Base-by-base conservation (phyloP, 768 basidiomycete species). In the Lactarius sanguifluus region DNA sequence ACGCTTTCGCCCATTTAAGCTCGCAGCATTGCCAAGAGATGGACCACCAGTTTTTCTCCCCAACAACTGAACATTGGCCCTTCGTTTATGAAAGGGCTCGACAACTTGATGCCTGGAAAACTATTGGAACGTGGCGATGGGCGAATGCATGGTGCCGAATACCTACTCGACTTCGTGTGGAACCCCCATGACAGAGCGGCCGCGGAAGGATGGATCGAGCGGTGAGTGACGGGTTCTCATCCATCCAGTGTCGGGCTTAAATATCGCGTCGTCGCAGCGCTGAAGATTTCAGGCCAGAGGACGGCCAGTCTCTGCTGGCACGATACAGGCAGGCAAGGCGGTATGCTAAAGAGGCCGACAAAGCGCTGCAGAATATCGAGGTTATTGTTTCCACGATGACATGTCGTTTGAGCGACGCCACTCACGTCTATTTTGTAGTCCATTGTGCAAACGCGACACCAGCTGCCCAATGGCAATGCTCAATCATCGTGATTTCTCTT, bases 201-300 rank as follows among this genome's bases (percentile, higher is more conserved):
- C 4, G 59, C 41, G 16, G 10, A 56, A 32, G 59, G 28, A 4
- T 41, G 30, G 18, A 41, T 65, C 6, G 32, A 16, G 3, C 5
- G 8, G 64, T 65, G 32, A 45, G 64, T 40, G 36, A 12, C 36
- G 36, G 36, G 12, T 38, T 8, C n/a, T 10, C n/a, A 10, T 47
- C 20, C 23, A 13, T 23, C 47, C 47, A 15, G 50, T 25, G 50
- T 5, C 25, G 0, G 23, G 25, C 50, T 52, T 25, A 52, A 25
- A 15, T 16, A 52, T 52, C 25, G 13, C 25, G 0, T 52, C 25
- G 23, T 5, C 13, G 13, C 50, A 52, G 50, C 13, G 50, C 50
- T 25, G 50, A 52, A 23, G 50, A 52, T 30, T 45, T n/a, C 25
- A 65, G 64, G 25, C 32, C 32, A 18, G n/a, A 56, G 6, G 64